Conservation (phyloP, 164 flowering plant species). For the Macadamia tetraphylla region DNA sequence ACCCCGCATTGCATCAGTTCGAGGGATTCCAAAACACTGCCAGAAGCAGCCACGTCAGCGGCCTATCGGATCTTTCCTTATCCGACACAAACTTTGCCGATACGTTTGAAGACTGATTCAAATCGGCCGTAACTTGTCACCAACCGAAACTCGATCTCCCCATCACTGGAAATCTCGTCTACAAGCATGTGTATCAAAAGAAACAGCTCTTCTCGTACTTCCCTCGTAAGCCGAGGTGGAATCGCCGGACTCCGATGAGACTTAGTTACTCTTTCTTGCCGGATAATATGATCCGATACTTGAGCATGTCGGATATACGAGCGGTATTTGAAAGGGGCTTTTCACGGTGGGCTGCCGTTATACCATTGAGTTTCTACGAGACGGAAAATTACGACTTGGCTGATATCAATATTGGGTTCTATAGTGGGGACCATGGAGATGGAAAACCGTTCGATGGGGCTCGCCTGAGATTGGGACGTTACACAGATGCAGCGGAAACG, state of each 20-base stretch:
- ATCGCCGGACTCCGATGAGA: slow-evolving; percentile 28
- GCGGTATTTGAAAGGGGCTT: slow-evolving; percentile 36
- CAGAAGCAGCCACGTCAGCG: slow-evolving; percentile 33
- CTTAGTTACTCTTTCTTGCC: slow-evolving; percentile 55
- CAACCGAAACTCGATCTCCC: slow-evolving; percentile 42
- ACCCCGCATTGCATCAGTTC: slow-evolving; percentile 29
- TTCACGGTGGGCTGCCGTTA: slow-evolving; percentile 51
- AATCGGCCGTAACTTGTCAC: slow-evolving; percentile 33
- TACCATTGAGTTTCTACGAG: slow-evolving; percentile 53
- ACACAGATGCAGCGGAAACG: slow-evolving; percentile 62
- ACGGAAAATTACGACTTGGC: slow-evolving; percentile 33
- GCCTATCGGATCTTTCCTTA: slow-evolving; percentile 35
- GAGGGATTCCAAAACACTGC: slow-evolving; percentile 23
- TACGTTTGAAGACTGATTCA: slow-evolving; percentile 35
- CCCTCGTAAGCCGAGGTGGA: slow-evolving; percentile 60
- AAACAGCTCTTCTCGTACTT: slow-evolving; percentile 37
- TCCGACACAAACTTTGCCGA: slow-evolving; percentile 29
- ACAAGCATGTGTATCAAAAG: slow-evolving; percentile 18
- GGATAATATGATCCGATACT: slow-evolving; percentile 9
- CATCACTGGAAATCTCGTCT: slow-evolving; percentile 41
- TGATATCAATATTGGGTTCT: slow-evolving; percentile 65
- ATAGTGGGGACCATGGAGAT: slow-evolving; percentile 68
- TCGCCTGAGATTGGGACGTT: slow-evolving; percentile 62
- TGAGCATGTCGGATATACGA: slow-evolving; percentile 25
- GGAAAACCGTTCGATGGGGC: slow-evolving; percentile 78